phyloP scores from a whole-genome alignment of 2,329 filamentous ascomycete species.

The Venturia nashicola region DNA sequence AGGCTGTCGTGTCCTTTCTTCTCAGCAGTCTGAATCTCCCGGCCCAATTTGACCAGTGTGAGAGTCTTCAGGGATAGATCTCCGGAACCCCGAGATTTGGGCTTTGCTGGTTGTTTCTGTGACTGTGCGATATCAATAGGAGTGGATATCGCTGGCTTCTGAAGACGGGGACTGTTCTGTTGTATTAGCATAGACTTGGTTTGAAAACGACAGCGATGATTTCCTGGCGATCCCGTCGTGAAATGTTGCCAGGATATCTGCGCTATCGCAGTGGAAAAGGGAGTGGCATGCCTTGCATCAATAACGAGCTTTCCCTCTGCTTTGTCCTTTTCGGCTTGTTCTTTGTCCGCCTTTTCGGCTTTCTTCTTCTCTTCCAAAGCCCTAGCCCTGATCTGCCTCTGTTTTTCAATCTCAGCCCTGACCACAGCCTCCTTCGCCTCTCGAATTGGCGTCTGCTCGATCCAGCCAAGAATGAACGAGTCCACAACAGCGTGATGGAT shows the following conservation, averaged over 20 bases:
- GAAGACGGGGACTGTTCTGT: not conserved
- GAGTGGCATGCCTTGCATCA: not conserved
- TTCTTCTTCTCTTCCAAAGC: slow-evolving; percentile 16
- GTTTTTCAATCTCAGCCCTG: not conserved
- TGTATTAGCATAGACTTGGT: not conserved
- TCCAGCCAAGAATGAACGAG: slow-evolving; percentile 23
- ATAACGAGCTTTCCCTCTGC: not conserved
- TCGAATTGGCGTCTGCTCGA: not conserved
- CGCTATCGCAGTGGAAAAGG: not conserved
- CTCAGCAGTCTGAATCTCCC: slow-evolving; percentile 17
- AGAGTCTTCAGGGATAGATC: slow-evolving; percentile 16
- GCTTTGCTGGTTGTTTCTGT: slow-evolving; percentile 3
- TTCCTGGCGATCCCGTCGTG: not conserved
- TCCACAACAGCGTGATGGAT: slow-evolving; percentile 35
- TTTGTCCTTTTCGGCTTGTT: slow-evolving; percentile 13
- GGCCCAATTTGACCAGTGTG: slow-evolving; percentile 12
- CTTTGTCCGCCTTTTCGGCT: slow-evolving; percentile 18
- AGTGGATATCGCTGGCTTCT: not conserved
- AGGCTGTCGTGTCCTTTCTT: slow-evolving; percentile 29
- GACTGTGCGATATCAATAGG: not conserved
- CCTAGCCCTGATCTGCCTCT: slow-evolving; percentile 13
- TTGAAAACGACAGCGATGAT: not conserved
- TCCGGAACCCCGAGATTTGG: slow-evolving; percentile 6
- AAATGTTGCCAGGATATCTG: not conserved
- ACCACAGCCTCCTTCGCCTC: slow-evolving; percentile 3